Percentiles rank a stretch among this genome's conserved stretches.
These are phyloP conservation scores for Kwoniella botswanensis DNA, from an alignment of 768 basidiomycete species.

Conservation along the genomic window DNA sequence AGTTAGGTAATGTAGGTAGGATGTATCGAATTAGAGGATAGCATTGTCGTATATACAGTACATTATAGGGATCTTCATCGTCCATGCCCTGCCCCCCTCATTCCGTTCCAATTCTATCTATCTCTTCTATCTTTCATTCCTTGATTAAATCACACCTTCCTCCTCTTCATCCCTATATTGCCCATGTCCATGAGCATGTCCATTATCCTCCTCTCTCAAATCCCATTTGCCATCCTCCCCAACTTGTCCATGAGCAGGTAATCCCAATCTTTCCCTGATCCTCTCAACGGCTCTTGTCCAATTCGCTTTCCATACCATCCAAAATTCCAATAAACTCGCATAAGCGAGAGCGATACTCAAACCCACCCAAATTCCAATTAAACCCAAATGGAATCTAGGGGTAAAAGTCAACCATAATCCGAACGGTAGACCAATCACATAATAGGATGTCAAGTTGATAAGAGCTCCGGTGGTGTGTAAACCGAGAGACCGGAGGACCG, in stretches of 20 bases:
- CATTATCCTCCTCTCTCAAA: neutral
- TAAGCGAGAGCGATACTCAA: conserved; percentile 59
- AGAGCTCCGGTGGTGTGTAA: conserved; percentile 77
- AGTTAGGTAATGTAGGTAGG: too few species aligned
- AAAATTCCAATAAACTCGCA: conserved; percentile 37
- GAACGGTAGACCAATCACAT: conserved; percentile 79
- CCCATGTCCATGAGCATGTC: neutral
- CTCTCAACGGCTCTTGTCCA: conserved; percentile 49
- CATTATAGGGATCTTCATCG: neutral
- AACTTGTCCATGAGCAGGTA: conserved; percentile 39
- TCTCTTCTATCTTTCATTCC: neutral
- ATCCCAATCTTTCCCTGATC: conserved; percentile 48
- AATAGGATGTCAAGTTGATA: conserved; percentile 81
- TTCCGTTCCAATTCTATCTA: neutral
- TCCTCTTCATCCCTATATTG: conserved; percentile 14
- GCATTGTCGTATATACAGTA: too few species aligned
- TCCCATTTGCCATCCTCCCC: conserved; percentile 48
- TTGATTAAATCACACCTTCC: conserved; percentile 11
- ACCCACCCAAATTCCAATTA: conserved; percentile 85
- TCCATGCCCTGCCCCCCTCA: neutral
- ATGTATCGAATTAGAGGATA: too few species aligned
- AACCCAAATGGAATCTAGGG: conserved; percentile 71
- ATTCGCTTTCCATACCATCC: conserved; percentile 49
- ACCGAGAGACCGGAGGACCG: conserved; percentile 81
- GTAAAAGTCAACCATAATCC: conserved; percentile 65